A percentile compares a stretch with the other conserved stretches of the same genome.
Evolutionary conservation across 148 eudicot species (phyloP).

Genomic region (Cornus kousa): DNA sequence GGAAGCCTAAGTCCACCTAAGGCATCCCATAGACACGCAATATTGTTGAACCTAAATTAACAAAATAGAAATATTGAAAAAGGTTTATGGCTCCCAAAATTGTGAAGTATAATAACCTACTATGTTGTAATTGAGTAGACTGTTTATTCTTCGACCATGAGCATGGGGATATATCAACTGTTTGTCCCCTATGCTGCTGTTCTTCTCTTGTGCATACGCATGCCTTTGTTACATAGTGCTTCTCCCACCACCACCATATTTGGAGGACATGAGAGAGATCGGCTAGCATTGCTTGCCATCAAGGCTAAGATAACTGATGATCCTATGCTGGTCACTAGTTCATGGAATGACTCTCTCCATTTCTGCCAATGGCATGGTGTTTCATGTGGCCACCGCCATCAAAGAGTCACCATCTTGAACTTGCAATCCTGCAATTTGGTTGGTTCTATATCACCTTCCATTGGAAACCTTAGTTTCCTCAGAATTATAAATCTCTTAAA

Average conservation of each 20-base stretch:
- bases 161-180: too few relatives aligned
- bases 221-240: too few relatives aligned
- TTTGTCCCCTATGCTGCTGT: too few relatives aligned
- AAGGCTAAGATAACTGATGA: too few relatives aligned
- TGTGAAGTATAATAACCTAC: background rate
- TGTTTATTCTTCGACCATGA: too few relatives aligned
- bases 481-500: background rate
- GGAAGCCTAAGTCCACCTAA: background rate
- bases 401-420: background rate
- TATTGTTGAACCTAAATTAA: too few relatives aligned
- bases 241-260: too few relatives aligned
- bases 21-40: too few relatives aligned
- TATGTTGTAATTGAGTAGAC: too few relatives aligned
- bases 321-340: background rate
- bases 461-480: slow-evolving; percentile 11
- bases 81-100: background rate
- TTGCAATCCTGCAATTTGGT: background rate
- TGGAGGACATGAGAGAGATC: too few relatives aligned
- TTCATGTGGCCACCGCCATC: slow-evolving; percentile 1
- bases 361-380: slow-evolving; percentile 11
- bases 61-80: slow-evolving; percentile 18
- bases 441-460: background rate
- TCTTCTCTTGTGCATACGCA: too few relatives aligned
- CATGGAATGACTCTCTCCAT: slow-evolving; percentile 6
- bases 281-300: background rate